Percentiles rank a stretch among this genome's conserved stretches.
Evolutionary conservation across 495 filamentous ascomycete species (phyloP).

Genomic region (Thermochaetoides thermophila): DNA sequence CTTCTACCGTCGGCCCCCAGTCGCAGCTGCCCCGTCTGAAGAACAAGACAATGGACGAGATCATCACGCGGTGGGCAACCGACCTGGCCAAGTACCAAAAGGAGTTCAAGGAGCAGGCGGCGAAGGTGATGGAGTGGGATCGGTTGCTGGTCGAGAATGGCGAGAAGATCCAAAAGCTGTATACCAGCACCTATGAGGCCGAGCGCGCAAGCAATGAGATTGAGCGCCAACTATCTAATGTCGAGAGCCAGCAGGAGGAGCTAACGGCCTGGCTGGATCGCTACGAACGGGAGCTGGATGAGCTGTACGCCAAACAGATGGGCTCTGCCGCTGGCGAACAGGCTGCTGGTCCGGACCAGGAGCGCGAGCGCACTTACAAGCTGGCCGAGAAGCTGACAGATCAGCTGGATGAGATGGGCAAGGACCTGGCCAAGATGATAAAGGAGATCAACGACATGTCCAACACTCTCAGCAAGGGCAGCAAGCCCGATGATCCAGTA

Average conservation of each 20-base stretch:
- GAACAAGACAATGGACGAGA: constrained; percentile 99
- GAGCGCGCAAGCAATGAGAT: constrained; percentile 82
- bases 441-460: constrained; percentile 90
- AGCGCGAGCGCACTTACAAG: constrained; percentile 88
- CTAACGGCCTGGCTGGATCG: constrained; percentile 67
- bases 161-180: constrained; percentile 82
- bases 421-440: constrained; percentile 85
- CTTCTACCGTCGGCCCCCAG: constrained; percentile 63
- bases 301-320: constrained; percentile 57
- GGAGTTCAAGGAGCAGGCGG: constrained; percentile 79
- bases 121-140: constrained; percentile 83
- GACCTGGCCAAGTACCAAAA: constrained; percentile 92
- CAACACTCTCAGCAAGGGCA: constrained; percentile 68
- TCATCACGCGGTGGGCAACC: constrained; percentile 93
- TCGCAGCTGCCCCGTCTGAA: constrained; percentile 81
- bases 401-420: constrained; percentile 77
- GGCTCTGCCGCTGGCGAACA: constrained; percentile 30
- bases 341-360: constrained; percentile 75
- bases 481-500: constrained; percentile 84
- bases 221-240: constrained; percentile 71
- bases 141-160: constrained; percentile 79
- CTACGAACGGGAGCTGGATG: constrained; percentile 80
- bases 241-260: constrained; percentile 87
- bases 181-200: constrained; percentile 72
- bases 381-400: constrained; percentile 82